phyloP scores from a whole-genome alignment of 495 filamentous ascomycete genomes.

The Neurospora sp. region DNA sequence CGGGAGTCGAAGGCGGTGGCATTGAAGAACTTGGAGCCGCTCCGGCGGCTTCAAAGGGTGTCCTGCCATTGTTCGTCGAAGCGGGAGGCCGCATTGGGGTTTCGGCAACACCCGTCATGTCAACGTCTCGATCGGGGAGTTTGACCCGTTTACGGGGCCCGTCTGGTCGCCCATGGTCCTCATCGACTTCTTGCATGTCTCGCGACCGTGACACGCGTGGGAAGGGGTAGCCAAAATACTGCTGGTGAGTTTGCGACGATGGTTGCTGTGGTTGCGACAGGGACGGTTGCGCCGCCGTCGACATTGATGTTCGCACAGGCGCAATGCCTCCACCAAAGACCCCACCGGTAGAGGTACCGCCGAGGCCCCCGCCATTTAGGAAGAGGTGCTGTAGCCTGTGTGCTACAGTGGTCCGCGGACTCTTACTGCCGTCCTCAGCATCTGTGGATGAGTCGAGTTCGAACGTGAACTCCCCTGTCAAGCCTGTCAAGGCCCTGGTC shows the following conservation, averaged over 20 bases:
- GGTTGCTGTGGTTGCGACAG: background rate
- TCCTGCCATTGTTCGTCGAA: constrained; percentile 11
- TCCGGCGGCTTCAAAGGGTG: background rate
- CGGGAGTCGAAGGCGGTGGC: background rate
- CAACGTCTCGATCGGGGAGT: constrained; percentile 13
- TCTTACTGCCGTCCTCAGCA: constrained; percentile 33
- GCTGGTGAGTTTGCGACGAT: background rate
- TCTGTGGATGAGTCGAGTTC: constrained; percentile 13
- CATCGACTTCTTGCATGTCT: constrained; percentile 20
- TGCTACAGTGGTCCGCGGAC: constrained; percentile 55
- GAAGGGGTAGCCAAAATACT: background rate
- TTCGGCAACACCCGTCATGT: constrained; percentile 10
- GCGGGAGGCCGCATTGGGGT: constrained; percentile 1
- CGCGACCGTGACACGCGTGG: background rate
- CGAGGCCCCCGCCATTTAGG: constrained; percentile 37
- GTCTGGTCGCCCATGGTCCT: constrained; percentile 1
- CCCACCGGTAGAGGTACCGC: constrained; percentile 8
- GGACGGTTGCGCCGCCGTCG: background rate
- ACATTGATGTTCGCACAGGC: constrained; percentile 11
- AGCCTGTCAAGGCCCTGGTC: background rate
- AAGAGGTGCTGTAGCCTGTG: constrained; percentile 52
- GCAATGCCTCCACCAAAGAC: constrained; percentile 20
- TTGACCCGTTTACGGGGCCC: constrained; percentile 29
- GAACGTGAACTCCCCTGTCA: constrained; percentile 27
- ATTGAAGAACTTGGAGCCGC: background rate